A percentile compares a stretch with the other conserved stretches of the same genome.
These are phyloP conservation scores for Striga asiatica DNA, from an alignment of 257 asterid species.

Conservation along the genomic window DNA sequence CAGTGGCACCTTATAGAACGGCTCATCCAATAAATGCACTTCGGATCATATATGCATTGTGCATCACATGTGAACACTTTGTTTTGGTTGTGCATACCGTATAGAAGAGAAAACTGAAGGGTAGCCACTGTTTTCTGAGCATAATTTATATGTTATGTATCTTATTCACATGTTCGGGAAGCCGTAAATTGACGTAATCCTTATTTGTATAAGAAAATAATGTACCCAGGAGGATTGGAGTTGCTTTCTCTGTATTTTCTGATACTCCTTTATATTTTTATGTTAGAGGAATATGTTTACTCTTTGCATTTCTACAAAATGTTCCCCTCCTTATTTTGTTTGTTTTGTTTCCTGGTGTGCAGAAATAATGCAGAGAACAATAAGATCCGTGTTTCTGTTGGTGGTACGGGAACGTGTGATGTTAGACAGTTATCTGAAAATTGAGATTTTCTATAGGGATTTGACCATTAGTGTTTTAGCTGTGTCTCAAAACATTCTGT, in stretches of 20 bases:
- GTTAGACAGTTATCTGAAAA: not conserved
- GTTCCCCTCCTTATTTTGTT: not conserved
- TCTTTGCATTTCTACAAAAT: constrained; percentile 3
- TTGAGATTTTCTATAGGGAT: not conserved
- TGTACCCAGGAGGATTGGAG: not conserved
- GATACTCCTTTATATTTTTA: not conserved
- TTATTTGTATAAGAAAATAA: not conserved
- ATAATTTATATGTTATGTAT: not conserved
- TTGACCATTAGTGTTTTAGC: constrained; percentile 4
- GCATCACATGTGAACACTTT: not conserved
- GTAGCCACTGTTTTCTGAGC: no score
- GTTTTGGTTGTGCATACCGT: no score
- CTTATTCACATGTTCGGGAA: not conserved
- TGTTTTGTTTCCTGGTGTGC: not conserved
- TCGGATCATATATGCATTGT: not conserved
- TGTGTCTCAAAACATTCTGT: not conserved
- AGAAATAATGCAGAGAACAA: not conserved
- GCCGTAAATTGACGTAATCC: not conserved
- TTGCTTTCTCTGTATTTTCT: not conserved
- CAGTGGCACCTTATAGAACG: not conserved
- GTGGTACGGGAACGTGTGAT: not conserved
- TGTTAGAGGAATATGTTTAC: not conserved
- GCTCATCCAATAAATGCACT: not conserved
- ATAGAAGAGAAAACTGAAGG: no score
- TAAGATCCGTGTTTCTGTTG: constrained; percentile 3